Conservation (phyloP, 2,329 filamentous ascomycete genomes). For the Penicillium sclerotiorum region DNA sequence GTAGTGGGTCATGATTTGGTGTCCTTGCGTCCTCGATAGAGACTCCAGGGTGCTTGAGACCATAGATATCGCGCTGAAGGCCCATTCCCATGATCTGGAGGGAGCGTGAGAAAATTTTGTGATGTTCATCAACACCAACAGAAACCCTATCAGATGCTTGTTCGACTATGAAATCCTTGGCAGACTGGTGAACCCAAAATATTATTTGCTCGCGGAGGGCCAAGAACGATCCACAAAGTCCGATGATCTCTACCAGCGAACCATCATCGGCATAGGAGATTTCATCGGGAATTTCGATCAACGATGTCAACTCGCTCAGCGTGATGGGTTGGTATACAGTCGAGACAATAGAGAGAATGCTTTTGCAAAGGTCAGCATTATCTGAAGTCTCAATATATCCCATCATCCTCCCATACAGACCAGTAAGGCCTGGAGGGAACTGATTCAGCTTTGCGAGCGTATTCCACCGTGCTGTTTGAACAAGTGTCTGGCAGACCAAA, state of each 20-base stretch:
- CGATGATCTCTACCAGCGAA: constrained; percentile 11
- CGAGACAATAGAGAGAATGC: constrained; percentile 37
- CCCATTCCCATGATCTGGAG: constrained; percentile 32
- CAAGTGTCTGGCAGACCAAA: neutral
- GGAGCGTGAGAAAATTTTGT: constrained; percentile 38
- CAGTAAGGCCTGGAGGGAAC: constrained; percentile 16
- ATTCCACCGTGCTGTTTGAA: no score
- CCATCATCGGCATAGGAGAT: neutral
- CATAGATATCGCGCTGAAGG: constrained; percentile 43
- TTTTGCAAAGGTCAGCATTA: constrained; percentile 33
- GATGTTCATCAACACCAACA: constrained; percentile 31
- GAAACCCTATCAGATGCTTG: constrained; percentile 27
- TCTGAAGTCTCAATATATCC: constrained; percentile 30
- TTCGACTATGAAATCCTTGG: constrained; percentile 24
- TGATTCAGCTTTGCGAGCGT: no score
- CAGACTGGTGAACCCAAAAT: constrained; percentile 31
- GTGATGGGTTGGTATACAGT: constrained; percentile 42
- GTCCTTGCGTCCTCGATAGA: constrained; percentile 14
- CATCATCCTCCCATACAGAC: constrained; percentile 29
- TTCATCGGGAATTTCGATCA: constrained; percentile 1
- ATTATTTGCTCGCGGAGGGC: constrained; percentile 19
- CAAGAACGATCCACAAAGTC: constrained; percentile 30
- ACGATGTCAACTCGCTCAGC: constrained; percentile 35
- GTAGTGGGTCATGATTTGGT: constrained; percentile 30
- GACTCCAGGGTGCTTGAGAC: constrained; percentile 24